Base-by-base conservation (phyloP, 1,284 basidiomycete species). In the Malassezia cuniculi region DNA sequence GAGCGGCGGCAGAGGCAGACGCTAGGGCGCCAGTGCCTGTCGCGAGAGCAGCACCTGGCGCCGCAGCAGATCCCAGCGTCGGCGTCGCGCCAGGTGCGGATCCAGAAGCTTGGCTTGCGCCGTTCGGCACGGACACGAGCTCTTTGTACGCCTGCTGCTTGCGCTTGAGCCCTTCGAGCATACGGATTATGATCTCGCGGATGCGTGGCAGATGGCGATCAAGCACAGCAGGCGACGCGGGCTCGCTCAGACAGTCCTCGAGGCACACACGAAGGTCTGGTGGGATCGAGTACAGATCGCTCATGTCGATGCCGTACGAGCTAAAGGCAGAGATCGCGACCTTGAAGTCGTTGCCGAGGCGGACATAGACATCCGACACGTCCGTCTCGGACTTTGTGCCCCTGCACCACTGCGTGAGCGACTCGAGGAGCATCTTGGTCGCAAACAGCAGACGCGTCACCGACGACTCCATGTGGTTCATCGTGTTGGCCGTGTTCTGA, bases 331-430 rank as follows among this genome's bases (percentile, higher is more conserved):
- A 76, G 26, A 89, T 84, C 18, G 87, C 87, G 14, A 79, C 77
- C 66, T 94, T 94, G 73, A 97, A 95, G 62, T 94, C 89, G 69
- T 97, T 95, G 15, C 90, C 90, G 14, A 97, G 74, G 32, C 81
- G 78, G 37, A 97, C 93, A 68, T 97, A 97, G 41, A 93, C 82
- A 68, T 95, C 85, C 72, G 86, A 93, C 54, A 97, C 87, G 55
- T 84, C 73, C 10, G 72, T 73, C 64, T 97, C 90, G 38, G 78
- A 74, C 47, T 84, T 75, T 48, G 79, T 74, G 31, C 78, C 71
- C 39, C 76, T 34, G 8, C 57, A 58, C 62, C 62, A 66, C 69
- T 79, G 73, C 8, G 85, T 89, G 41, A 97, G 74, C 0, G 84
- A 77, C 66, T 94, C 89, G 27, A 97, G 76, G 18, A 97, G 77